Evolutionary conservation across 495 filamentous ascomycete genomes (phyloP), one percentile per base, ranked within the genome.

Genomic region (Podospora tetraspora): DNA sequence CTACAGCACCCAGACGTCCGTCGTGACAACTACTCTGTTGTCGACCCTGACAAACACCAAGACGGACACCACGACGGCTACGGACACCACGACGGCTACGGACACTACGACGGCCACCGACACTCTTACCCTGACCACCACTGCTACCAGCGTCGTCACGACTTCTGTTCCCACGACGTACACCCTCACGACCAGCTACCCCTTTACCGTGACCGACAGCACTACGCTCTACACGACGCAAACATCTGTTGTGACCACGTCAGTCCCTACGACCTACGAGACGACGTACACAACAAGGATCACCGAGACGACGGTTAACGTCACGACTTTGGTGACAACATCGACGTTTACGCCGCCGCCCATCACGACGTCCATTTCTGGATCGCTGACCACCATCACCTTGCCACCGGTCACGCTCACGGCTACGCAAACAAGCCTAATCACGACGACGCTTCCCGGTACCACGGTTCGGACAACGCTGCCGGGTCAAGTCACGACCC

Each of bases 101-200:
- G 60, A 69, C 29, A 70, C 69, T 67, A 19, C 72, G 13, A 74
- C 70, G 9, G 79, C 77, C 27, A 72, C 72, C 19, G 60, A 69
- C 29, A 70, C 69, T 67, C 60, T 65, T 6, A 71, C 70, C 4
- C 73, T 69, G 13, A 60, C 29, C 1, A 62, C 65, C 24, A 60
- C 66, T 12, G 76, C 75, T 21, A 56, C 74, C 16, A 43, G 37
- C 13, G 37, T 43, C 13, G 37, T 43, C 6, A 43, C 37, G 13
- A 43, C 37, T 43, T 43, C 37, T 43, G 37, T 43, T 19, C 37
- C 37, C 37, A 43, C 37, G 16, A 43, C 37, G 13, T 43, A 43
- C 16, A 43, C 37, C 37, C 4, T 43, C 5, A 73, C 73, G 1
- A 72, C 69, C 43, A 67, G 70, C 19, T 64, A 58, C 58, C 61